Percentiles rank a stretch among this genome's conserved stretches.
Conservation (phyloP, 805 yeast genomes). For the Lipomyces yamadae region DNA sequence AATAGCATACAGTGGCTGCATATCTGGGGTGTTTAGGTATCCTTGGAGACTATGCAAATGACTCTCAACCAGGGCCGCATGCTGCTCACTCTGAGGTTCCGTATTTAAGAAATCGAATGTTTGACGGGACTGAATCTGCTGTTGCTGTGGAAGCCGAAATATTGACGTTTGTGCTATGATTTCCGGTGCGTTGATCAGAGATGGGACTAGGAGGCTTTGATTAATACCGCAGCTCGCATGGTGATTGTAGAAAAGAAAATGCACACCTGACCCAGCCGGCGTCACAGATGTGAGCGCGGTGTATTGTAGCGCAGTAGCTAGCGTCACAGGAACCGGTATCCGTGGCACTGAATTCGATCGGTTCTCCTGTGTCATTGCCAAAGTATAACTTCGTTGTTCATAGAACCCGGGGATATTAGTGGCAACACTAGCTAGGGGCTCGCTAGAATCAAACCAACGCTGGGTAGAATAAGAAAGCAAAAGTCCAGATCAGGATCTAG, state of each 20-base stretch:
- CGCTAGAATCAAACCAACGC: neutral
- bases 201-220: constrained; percentile 1
- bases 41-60: constrained; percentile 22
- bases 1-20: constrained; percentile 22
- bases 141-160: constrained; percentile 28
- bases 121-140: constrained; percentile 15
- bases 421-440: neutral
- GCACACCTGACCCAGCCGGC: constrained; percentile 29
- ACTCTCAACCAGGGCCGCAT: constrained; percentile 15
- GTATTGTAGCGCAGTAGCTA: constrained; percentile 27
- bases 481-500: neutral
- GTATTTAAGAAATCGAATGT: constrained; percentile 22
- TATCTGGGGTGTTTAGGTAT: constrained; percentile 21
- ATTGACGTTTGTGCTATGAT: constrained; percentile 25
- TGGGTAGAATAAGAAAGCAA: neutral
- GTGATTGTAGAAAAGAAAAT: neutral
- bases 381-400: neutral
- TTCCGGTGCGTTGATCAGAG: constrained; percentile 14
- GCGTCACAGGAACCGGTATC: constrained; percentile 13
- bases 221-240: neutral
- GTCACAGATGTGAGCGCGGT: constrained; percentile 29
- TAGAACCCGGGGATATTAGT: neutral
- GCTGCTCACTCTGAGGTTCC: constrained; percentile 8
- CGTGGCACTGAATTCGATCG: neutral
- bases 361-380: neutral